Base-by-base conservation (phyloP, 2,329 filamentous ascomycete species). In the Colletotrichum godetiae region DNA sequence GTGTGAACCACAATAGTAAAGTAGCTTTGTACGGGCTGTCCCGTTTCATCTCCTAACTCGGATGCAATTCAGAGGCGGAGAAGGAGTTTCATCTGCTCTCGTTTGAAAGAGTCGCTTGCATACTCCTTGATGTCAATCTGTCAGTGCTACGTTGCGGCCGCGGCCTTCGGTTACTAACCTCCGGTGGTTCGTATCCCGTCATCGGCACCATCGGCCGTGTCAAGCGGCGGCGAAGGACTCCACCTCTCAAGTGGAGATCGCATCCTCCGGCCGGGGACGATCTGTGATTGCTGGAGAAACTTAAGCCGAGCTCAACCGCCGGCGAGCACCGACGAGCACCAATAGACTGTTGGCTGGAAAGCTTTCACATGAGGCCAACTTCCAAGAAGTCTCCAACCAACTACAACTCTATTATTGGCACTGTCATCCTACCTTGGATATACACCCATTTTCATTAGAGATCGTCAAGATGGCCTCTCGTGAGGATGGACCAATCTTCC, bases 401-500 rank as follows among this genome's bases (percentile, higher is more conserved):
- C 2, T 4, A 8, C 11, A 19, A 15, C 33, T n/a, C 3, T 6
- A 19, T 8, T 15, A 2, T 10, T 11, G 7, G 31, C 7, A 13
- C 19, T 11, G 12, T 31, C 4, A 22, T 12, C 15, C 24, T 24
- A 15, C 11, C 10, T 15, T 19, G 33, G 53, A 57, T 11, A 10
- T 22, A 59, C 12, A 24, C 49, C 15, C 53, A 7, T n/a, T n/a
- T 3, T 53, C 15, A 12, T 29, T 6, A 6, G 22, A 52, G 31
- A 5, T 46, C 12, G 11, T 11, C 46, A 15, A 33, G 35, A 22
- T 65, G 27, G 35, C 53, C 22, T 12, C 19, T 29, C 37, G 52
- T 8, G 12, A 70, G 57, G 55, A 42, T 35, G 57, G 56, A 12
- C 59, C 56, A 53, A 80, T 68, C n/a, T 84, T 84, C 68, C 74